Evolutionary conservation across 768 basidiomycete genomes (phyloP).

Genomic region (Lentinula raphanica): DNA sequence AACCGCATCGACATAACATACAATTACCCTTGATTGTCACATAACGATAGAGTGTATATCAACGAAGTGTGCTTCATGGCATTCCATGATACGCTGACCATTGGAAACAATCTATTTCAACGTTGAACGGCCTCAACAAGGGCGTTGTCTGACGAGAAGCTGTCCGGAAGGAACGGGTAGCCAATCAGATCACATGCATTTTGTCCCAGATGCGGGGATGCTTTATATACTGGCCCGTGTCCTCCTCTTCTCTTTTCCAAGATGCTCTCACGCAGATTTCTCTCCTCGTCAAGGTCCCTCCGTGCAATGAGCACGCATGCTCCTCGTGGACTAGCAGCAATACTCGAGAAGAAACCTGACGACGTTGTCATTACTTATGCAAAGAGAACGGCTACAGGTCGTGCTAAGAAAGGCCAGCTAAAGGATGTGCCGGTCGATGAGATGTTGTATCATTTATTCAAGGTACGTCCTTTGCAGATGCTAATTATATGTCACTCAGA

Average conservation of each 20-base stretch:
- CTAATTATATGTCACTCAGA: not conserved
- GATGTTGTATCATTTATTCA: conserved; percentile 76
- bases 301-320: conserved; percentile 32
- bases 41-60: not conserved
- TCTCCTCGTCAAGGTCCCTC: not conserved
- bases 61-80: not conserved
- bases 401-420: conserved; percentile 86
- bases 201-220: not conserved
- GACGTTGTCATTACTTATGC: conserved; percentile 91
- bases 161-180: not conserved
- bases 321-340: conserved; percentile 42
- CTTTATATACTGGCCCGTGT: not conserved
- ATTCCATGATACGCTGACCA: not conserved
- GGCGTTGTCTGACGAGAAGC: not conserved
- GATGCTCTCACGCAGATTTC: conserved; percentile 3
- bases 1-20: conserved; percentile 38
- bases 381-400: conserved; percentile 84
- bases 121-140: not conserved
- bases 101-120: not conserved
- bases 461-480: conserved; percentile 35
- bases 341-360: conserved; percentile 67
- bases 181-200: not conserved
- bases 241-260: not conserved
- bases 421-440: conserved; percentile 88
- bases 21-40: not conserved